Evolutionary conservation across 75 land plant genomes (phyloP).

Genomic region (Sequoiadendron giganteum): DNA sequence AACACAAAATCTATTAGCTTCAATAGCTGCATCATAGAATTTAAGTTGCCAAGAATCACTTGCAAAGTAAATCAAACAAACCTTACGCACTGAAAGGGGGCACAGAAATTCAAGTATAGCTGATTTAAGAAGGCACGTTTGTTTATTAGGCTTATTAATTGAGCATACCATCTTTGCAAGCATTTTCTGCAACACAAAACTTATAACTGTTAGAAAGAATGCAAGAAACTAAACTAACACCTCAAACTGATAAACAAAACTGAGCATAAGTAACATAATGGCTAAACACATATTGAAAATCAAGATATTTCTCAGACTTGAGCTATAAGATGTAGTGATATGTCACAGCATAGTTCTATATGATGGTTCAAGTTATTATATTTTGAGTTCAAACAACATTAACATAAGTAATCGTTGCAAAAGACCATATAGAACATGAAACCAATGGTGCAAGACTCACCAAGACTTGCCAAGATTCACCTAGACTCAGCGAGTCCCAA

Average conservation of each 20-base stretch:
- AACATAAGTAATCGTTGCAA: background rate
- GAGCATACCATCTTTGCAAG: conserved; percentile 40
- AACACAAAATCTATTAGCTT: background rate
- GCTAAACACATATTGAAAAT: background rate
- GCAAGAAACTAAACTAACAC: background rate
- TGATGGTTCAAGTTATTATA: background rate
- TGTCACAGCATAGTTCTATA: background rate
- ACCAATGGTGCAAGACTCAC: background rate
- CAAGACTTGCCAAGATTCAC: no score
- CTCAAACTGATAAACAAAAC: conserved; percentile 3
- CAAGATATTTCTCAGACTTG: background rate
- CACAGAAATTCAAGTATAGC: conserved; percentile 32
- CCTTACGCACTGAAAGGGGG: conserved; percentile 37
- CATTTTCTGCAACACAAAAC: conserved; percentile 34
- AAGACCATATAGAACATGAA: background rate
- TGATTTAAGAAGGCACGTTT: conserved; percentile 32
- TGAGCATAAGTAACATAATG: background rate
- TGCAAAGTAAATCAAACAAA: conserved; percentile 14
- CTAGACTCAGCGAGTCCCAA: no score
- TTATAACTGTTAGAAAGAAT: background rate
- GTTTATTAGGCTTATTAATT: conserved; percentile 41
- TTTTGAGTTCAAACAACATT: background rate
- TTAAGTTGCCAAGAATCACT: conserved; percentile 1
- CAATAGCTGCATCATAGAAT: background rate
- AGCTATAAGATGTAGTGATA: background rate